Base-by-base conservation (phyloP, 208 protist species). In the Acanthamoeba culbertsoni region DNA sequence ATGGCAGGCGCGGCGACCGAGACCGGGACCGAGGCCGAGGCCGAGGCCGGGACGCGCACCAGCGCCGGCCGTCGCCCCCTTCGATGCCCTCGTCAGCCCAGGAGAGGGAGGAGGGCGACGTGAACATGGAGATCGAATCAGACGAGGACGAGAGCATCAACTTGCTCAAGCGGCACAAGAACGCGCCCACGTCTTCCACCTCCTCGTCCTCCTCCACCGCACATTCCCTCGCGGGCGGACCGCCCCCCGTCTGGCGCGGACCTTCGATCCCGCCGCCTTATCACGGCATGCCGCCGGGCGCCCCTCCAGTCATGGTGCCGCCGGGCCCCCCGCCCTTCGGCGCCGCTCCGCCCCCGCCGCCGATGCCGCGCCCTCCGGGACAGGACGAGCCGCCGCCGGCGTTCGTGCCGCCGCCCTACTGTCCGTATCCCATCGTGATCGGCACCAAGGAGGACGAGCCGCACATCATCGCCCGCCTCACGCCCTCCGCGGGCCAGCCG, bases 111-210 rank as follows among this genome's bases (percentile, higher is more conserved):
- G 65, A 75, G 8, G 43, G 42, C 43, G 73, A 55, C 28, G 73
- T 84, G 42, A 84, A 84, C 73, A 84, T 84, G 73, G 73, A 84
- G 45, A 8, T 84, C 16, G 73, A 84, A 8, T 84, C 73, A 14
- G 73, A 84, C 14, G 73, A 84, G 23, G 73, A 84, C 73, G 73
- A 84, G 28, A 84, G 73, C 45, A 84, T 84, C 43, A 55, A 20
- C 7, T 23, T 55, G 37, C 43, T 84, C 18, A 37, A 55, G 73
- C 73, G 73, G 7, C 73, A 84, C 42, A 84, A 84, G 73, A 31
- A 37, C 6, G 43, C 16, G 4, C 43, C 73, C 4, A 5, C 73
- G 23, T 6, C 18, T 2, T 2, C n/a, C 10, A 18, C 43, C 5
- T 0, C 73, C 0, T 20, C 45, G 26, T 23, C 73, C 8, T 33